phyloP scores from a whole-genome alignment of 148 eudicot species.

The Amaranthus cruentus region DNA sequence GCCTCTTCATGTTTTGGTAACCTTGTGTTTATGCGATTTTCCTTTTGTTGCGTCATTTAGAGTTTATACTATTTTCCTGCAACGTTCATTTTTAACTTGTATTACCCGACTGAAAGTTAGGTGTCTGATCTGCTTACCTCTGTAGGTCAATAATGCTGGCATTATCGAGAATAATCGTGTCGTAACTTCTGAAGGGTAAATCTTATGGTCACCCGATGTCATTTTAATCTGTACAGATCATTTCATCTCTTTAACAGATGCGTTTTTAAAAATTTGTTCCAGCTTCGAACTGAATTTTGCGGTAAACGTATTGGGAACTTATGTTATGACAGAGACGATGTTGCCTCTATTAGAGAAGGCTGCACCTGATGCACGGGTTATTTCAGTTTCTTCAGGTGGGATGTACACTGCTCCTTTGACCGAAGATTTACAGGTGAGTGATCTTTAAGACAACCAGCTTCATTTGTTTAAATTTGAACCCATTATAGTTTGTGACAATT shows the following conservation, averaged over 20 bases:
- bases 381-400: conserved; percentile 90
- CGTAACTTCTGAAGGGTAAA: conserved; percentile 76
- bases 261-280: conserved; percentile 11
- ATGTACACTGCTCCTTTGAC: conserved; percentile 81
- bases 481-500: not conserved
- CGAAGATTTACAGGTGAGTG: conserved; percentile 67
- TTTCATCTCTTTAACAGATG: conserved; percentile 13
- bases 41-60: not conserved
- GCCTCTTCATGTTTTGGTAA: conserved; percentile 84
- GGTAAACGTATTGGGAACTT: conserved; percentile 85
- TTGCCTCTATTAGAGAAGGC: conserved; percentile 83
- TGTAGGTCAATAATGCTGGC: conserved; percentile 94
- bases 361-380: conserved; percentile 86
- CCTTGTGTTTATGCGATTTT: not conserved
- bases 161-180: conserved; percentile 52
- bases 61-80: not conserved
- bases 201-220: not conserved
- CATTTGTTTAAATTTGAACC: not conserved
- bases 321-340: conserved; percentile 64
- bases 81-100: not conserved
- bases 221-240: not conserved
- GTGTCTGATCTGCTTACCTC: conserved; percentile 10
- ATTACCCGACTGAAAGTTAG: not conserved
- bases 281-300: conserved; percentile 90
- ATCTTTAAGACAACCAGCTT: not conserved